phyloP scores from a whole-genome alignment of 345 rosid species.

The Moringa oleifera region DNA sequence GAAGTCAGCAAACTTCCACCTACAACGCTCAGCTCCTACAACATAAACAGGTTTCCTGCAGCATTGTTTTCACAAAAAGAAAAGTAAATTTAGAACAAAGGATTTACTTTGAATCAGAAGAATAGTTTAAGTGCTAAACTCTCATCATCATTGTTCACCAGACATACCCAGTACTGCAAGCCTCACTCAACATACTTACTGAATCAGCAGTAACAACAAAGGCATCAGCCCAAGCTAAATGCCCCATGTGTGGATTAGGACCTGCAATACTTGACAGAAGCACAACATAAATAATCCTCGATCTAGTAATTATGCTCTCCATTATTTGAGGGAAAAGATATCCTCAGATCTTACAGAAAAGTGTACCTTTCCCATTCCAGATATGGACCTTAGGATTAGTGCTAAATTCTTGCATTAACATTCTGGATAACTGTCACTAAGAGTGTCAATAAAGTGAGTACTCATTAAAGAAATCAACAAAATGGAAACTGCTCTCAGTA shows the following conservation, averaged over 20 bases:
- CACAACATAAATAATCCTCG: conserved; percentile 10
- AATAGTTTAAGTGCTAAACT: neutral
- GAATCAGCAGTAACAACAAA: conserved; percentile 94
- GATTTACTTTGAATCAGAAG: neutral
- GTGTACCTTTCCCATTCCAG: conserved; percentile 76
- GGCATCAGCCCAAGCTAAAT: conserved; percentile 91
- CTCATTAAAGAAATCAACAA: neutral
- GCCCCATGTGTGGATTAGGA: conserved; percentile 85
- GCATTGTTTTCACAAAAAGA: neutral
- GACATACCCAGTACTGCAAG: conserved; percentile 87
- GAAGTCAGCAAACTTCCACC: conserved; percentile 80
- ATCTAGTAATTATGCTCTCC: neutral
- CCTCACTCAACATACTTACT: conserved; percentile 95
- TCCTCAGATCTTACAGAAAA: neutral
- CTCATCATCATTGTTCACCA: conserved; percentile 2
- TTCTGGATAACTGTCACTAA: conserved; percentile 42
- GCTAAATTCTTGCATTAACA: conserved; percentile 43
- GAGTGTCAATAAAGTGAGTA: conserved; percentile 10
- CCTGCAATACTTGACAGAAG: conserved; percentile 33
- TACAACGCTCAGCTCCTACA: conserved; percentile 73
- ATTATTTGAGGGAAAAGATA: neutral
- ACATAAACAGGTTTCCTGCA: conserved; percentile 85
- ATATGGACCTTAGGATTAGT: conserved; percentile 61
- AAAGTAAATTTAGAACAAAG: conserved; percentile 2
- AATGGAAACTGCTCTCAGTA: neutral